Evolutionary conservation across 2,329 filamentous ascomycete species (phyloP).

Genomic region (Aureobasidium sp.): DNA sequence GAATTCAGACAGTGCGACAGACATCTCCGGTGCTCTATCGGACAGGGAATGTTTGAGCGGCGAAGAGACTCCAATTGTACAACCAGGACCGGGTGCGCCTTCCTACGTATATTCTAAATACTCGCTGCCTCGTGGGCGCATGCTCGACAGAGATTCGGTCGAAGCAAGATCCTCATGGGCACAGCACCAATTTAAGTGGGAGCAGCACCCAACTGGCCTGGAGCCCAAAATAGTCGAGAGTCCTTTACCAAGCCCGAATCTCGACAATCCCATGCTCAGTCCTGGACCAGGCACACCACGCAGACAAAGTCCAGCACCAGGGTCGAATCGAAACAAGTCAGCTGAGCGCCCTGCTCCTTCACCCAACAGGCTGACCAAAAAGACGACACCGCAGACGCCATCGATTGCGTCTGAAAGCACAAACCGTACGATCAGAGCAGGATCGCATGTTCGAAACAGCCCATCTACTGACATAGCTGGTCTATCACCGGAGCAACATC

Average conservation of each 20-base stretch:
- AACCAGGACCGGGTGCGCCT: conserved; percentile 44
- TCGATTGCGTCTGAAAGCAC: conserved; percentile 29
- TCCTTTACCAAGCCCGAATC: not conserved
- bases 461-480: conserved; percentile 39
- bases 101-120: conserved; percentile 87
- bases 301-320: conserved; percentile 9
- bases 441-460: conserved; percentile 29
- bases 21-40: not conserved
- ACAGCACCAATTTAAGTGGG: conserved; percentile 51
- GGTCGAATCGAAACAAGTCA: conserved; percentile 21
- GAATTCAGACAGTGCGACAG: conserved; percentile 27
- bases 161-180: conserved; percentile 45
- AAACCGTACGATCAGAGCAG: conserved; percentile 34
- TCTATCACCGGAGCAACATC: conserved; percentile 76
- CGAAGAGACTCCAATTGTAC: conserved; percentile 21
- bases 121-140: conserved; percentile 71
- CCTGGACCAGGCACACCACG: not conserved
- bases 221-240: conserved; percentile 1
- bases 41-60: conserved; percentile 12
- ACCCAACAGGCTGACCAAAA: conserved; percentile 5
- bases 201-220: conserved; percentile 26
- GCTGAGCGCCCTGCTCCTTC: conserved; percentile 19
- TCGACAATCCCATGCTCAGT: not conserved
- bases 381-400: conserved; percentile 20
- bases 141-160: conserved; percentile 59